Percentiles rank a stretch among this genome's conserved stretches.
Evolutionary conservation across 208 protist species (phyloP).

Genomic region (Angomonas ambiguus): DNA sequence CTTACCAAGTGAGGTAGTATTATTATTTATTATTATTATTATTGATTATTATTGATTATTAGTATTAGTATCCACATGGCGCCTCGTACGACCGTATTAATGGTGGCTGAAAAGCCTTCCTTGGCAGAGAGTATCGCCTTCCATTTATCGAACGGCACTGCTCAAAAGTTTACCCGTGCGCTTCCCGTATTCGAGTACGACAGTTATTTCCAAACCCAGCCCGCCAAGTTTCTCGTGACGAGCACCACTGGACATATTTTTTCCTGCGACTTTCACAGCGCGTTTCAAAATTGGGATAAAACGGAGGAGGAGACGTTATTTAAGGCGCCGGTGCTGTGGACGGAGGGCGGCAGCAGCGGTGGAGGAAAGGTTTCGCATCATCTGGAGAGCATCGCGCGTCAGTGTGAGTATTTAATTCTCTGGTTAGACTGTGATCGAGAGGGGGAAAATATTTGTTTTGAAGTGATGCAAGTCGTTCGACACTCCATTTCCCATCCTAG

Average conservation of each 20-base stretch:
- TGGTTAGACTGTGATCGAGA: slow-evolving; percentile 97
- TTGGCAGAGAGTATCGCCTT: slow-evolving; percentile 87
- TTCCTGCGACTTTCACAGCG: slow-evolving; percentile 84
- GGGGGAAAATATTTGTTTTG: slow-evolving; percentile 98
- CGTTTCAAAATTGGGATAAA: slow-evolving; percentile 88
- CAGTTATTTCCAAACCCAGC: slow-evolving; percentile 53
- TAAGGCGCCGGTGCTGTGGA: slow-evolving; percentile 74
- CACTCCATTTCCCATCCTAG: slow-evolving; percentile 43
- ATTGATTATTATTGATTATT: background rate
- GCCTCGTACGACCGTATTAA: slow-evolving; percentile 74
- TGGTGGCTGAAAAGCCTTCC: slow-evolving; percentile 94
- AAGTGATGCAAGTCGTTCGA: slow-evolving; percentile 89
- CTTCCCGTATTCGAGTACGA: slow-evolving; percentile 87
- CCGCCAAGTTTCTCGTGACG: slow-evolving; percentile 82
- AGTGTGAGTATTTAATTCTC: slow-evolving; percentile 87
- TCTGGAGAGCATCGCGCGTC: slow-evolving; percentile 69
- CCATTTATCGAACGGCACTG: slow-evolving; percentile 80
- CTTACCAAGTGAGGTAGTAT: background rate
- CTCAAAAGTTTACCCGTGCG: slow-evolving; percentile 54
- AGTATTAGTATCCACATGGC: slow-evolving; percentile 26
- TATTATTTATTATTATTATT: background rate
- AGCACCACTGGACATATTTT: slow-evolving; percentile 91
- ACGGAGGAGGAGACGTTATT: slow-evolving; percentile 87
- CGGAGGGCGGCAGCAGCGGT: slow-evolving; percentile 37
- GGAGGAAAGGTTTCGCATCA: slow-evolving; percentile 87